Evolutionary conservation across 163 green algal genomes (phyloP).

Genomic region (Chlorella variabilis): DNA sequence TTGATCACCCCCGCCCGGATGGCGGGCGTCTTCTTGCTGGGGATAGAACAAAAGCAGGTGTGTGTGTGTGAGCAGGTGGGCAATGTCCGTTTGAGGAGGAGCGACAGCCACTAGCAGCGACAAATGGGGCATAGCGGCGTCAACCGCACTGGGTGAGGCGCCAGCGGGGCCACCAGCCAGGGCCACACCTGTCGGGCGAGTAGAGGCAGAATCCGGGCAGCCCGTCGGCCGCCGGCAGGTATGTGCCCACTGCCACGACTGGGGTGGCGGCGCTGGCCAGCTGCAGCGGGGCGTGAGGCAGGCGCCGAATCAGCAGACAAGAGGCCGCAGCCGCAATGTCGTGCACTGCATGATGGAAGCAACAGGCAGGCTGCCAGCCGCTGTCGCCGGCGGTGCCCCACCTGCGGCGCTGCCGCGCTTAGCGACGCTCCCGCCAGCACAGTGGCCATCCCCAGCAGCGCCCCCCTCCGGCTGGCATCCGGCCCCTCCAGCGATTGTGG

Average conservation of each 20-base stretch:
- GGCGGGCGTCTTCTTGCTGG: slow-evolving; percentile 60
- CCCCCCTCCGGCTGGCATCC: not conserved
- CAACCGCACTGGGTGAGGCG: too few species aligned
- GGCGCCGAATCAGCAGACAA: too few species aligned
- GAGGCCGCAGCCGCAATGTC: too few species aligned
- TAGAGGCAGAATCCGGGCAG: slow-evolving; percentile 66
- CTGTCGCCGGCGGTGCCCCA: too few species aligned
- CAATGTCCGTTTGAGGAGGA: too few species aligned
- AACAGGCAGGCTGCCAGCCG: too few species aligned
- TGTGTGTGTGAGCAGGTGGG: too few species aligned
- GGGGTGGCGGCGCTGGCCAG: not conserved
- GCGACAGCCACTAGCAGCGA: too few species aligned
- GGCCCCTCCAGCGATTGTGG: not conserved
- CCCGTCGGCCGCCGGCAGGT: slow-evolving; percentile 57
- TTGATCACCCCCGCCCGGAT: slow-evolving; percentile 69
- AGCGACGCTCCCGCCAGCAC: not conserved
- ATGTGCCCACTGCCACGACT: slow-evolving; percentile 51
- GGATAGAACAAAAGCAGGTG: too few species aligned
- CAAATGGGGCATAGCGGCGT: too few species aligned
- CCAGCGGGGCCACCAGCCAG: too few species aligned
- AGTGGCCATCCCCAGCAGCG: not conserved
- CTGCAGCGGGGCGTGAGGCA: slow-evolving; percentile 4
- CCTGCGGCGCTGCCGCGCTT: slow-evolving; percentile 9
- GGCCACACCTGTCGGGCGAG: slow-evolving; percentile 58
- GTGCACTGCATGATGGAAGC: too few species aligned